Conservation (phyloP, 495 filamentous ascomycete genomes). For the Aspergillus leporis region DNA sequence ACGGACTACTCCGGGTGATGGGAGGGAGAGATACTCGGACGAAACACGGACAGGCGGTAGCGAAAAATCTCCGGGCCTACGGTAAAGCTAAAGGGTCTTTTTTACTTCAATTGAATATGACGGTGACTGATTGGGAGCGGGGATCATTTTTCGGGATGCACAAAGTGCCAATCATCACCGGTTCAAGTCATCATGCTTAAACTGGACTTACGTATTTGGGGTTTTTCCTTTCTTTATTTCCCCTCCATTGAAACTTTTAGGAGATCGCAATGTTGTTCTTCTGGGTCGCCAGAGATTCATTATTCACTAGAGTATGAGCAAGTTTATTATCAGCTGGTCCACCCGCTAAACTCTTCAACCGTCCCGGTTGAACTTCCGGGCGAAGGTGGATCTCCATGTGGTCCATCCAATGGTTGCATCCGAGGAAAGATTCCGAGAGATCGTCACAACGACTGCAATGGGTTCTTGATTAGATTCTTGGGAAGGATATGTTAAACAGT, state of each 20-base stretch:
- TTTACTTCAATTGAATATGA: background rate
- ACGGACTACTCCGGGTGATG: background rate
- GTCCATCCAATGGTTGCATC: conserved; percentile 15
- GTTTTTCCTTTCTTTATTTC: conserved; percentile 1
- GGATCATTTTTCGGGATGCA: conserved; percentile 15
- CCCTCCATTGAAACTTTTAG: background rate
- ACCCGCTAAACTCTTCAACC: conserved; percentile 6
- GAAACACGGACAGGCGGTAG: conserved; percentile 15
- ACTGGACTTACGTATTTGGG: background rate
- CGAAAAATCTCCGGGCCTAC: conserved; percentile 16
- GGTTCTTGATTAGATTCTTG: background rate
- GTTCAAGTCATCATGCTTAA: conserved; percentile 9
- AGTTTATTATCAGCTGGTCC: conserved; percentile 5
- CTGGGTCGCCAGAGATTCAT: background rate
- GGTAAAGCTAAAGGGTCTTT: background rate
- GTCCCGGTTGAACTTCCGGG: conserved; percentile 7
- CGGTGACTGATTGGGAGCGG: conserved; percentile 15
- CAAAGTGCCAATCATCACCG: conserved; percentile 9
- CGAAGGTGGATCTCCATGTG: conserved; percentile 15
- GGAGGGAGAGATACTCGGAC: conserved; percentile 12
- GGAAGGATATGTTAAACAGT: background rate
- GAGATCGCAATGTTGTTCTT: background rate
- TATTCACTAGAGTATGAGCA: background rate
- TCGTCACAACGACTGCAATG: conserved; percentile 16
- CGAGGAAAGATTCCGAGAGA: conserved; percentile 22